These are phyloP conservation scores for Lactarius hatsudake DNA, from an alignment of 768 basidiomycete genomes.

Conservation along the genomic window DNA sequence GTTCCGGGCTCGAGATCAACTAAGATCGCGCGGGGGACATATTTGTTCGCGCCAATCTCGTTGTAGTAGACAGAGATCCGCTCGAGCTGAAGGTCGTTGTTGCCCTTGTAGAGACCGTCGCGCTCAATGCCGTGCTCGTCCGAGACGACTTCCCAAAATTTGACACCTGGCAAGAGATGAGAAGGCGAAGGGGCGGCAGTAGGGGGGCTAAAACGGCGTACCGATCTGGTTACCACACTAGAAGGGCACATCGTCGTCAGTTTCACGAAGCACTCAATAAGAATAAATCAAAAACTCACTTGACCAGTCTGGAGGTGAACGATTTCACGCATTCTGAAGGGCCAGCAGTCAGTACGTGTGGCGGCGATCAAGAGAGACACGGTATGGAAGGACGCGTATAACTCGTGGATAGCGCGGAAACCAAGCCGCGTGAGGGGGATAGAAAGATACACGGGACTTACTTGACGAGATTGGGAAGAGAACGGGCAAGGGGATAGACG, in stretches of 20 bases:
- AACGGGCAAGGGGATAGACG: conserved; percentile 22
- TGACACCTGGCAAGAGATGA: conserved; percentile 58
- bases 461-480: conserved; percentile 24
- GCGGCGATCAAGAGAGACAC: conserved; percentile 11
- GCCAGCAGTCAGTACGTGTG: conserved; percentile 21
- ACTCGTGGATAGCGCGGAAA: not conserved
- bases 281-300: conserved; percentile 46
- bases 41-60: conserved; percentile 92
- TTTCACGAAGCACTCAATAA: conserved; percentile 4
- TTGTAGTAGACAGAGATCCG: conserved; percentile 98
- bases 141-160: conserved; percentile 97
- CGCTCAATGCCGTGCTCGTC: conserved; percentile 96
- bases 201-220: conserved; percentile 39
- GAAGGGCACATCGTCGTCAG: conserved; percentile 32
- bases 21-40: conserved; percentile 96
- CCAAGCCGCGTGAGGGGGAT: not conserved
- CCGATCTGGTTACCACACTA: conserved; percentile 99
- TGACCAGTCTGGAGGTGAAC: conserved; percentile 99
- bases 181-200: conserved; percentile 13
- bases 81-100: conserved; percentile 92
- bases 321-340: conserved; percentile 92
- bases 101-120: conserved; percentile 93
- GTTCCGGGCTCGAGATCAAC: conserved; percentile 98
- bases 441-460: conserved; percentile 13
- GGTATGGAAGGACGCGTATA: conserved; percentile 5